A percentile compares a stretch with the other conserved stretches of the same genome.
Evolutionary conservation across 139 green algal genomes (phyloP).

Genomic region (Eudorina sp.): DNA sequence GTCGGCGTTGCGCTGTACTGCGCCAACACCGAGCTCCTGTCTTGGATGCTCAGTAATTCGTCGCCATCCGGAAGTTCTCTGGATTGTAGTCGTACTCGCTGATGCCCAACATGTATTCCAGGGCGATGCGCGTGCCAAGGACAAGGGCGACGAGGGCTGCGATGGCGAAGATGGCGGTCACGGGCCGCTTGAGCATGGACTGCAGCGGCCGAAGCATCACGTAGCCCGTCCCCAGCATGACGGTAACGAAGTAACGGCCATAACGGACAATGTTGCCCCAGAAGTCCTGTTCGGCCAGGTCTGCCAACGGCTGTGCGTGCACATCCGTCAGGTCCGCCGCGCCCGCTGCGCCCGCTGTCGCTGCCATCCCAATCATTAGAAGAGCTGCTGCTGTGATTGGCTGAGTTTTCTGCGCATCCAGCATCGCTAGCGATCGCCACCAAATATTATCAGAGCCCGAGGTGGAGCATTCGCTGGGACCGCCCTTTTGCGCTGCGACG

Average conservation of each 20-base stretch:
- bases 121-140: conserved; percentile 69
- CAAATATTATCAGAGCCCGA: conserved; percentile 16
- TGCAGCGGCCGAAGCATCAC: conserved; percentile 83
- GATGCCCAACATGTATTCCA: conserved; percentile 82
- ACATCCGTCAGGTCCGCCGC: background rate
- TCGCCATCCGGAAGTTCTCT: conserved; percentile 15
- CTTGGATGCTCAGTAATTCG: conserved; percentile 9
- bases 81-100: conserved; percentile 30
- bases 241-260: conserved; percentile 89
- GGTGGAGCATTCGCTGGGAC: background rate
- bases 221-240: conserved; percentile 92
- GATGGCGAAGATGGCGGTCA: conserved; percentile 73
- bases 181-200: conserved; percentile 78
- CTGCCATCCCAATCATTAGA: background rate
- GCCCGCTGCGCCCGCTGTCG: background rate
- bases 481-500: conserved; percentile 3
- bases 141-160: conserved; percentile 56
- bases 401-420: conserved; percentile 3
- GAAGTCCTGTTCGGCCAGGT: conserved; percentile 81
- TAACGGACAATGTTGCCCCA: conserved; percentile 88
- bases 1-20: no score
- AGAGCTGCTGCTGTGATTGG: conserved; percentile 3
- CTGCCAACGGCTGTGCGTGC: conserved; percentile 41
- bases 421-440: background rate
- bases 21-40: no score